Evolutionary conservation across 768 basidiomycete genomes (phyloP), one percentile per base, ranked within the genome.

Genomic region (Termitomyces sp.): DNA sequence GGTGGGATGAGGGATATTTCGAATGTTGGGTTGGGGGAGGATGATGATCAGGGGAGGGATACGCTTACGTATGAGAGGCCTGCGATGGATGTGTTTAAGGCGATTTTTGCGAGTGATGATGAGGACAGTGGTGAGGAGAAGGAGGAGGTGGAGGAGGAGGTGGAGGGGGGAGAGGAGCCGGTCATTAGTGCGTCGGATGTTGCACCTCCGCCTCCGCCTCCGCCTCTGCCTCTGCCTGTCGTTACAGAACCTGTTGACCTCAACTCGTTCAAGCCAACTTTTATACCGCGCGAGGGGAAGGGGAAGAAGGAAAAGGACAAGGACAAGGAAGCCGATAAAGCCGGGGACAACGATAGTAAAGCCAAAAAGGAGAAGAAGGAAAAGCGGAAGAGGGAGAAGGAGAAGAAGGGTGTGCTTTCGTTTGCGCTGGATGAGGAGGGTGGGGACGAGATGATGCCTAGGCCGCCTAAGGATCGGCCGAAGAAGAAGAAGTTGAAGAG

Each of bases 61-160:
- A 94, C 85, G 6, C 75, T 98, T 59, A 94, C 90, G 0, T 95
- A 98, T 68, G 77, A 90, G 62, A 81, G 89, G 36, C 96, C 97
- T 2, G 75, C 85, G 6, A 91, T 94, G 80, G 89, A 94, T 64
- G 84, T 98, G 41, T 99, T 98, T 78, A 97, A 96, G 67, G 94
- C 96, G 3, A 98, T 99, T 56, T 99, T 99, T 67, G 95, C 94
- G 11, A 94, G 91, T 70, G 92, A 93, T 56, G 91, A 93, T 42
- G 94, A 96, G 63, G 90, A 91, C 33, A 86, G 85, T 16, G 89
- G 85, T 9, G 85, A 85, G 2, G 91, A 93, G 3, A 79, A 76
- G 1, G 74, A 73, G 18, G 60, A 62, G 1, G 74, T 72, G 18
- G 60, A 62, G 33, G 60, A 67, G 12, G 63, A 66, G 11, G 65